These are phyloP conservation scores for Exophiala oligosperma DNA, from an alignment of 2,329 filamentous ascomycete species.

Conservation along the genomic window DNA sequence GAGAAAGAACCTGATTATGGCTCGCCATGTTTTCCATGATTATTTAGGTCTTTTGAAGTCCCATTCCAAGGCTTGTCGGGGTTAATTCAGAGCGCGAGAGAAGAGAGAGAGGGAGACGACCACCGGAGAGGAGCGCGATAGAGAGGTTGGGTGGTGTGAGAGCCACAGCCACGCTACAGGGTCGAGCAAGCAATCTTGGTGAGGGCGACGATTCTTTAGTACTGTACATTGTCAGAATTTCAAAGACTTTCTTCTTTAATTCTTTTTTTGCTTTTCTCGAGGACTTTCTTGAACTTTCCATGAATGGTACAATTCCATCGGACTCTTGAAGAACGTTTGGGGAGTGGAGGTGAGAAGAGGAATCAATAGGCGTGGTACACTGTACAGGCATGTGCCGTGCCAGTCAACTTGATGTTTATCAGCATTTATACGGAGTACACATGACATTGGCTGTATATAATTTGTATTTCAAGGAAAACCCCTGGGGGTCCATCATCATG, in stretches of 20 bases:
- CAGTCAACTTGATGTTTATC: background rate
- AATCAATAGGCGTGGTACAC: no score
- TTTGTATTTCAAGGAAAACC: no score
- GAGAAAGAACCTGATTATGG: background rate
- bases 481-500: no score
- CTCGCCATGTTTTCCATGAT: constrained; percentile 5
- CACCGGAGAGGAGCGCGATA: background rate
- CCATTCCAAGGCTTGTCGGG: background rate
- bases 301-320: no score
- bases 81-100: background rate
- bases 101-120: background rate
- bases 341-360: no score
- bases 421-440: no score
- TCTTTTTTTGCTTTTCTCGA: background rate
- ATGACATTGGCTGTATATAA: no score
- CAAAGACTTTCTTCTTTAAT: background rate
- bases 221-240: constrained; percentile 18
- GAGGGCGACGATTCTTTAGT: constrained; percentile 8
- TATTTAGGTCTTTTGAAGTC: background rate
- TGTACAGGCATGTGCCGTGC: background rate
- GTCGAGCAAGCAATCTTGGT: background rate
- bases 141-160: no score
- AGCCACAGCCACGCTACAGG: background rate
- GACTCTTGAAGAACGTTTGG: no score
- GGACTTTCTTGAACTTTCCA: no score